Evolutionary conservation across 495 filamentous ascomycete genomes (phyloP).

Genomic region (Parathielavia hyrcaniae): DNA sequence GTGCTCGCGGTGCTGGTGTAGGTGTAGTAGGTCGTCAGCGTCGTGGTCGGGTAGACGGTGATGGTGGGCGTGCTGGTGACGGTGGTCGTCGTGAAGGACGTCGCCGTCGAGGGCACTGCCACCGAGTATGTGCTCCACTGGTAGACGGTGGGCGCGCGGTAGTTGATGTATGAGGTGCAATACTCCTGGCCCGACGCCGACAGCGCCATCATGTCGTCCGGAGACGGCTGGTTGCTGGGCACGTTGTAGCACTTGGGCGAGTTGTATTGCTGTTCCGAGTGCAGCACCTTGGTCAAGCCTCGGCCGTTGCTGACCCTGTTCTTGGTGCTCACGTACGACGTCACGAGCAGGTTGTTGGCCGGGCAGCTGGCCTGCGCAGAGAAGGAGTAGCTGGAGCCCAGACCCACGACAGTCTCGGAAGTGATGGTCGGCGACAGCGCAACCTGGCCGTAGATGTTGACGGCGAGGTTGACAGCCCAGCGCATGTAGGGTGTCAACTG

Average conservation of each 20-base stretch:
- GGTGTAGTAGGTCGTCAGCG: background rate
- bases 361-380: background rate
- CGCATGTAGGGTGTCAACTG: background rate
- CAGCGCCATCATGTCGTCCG: background rate
- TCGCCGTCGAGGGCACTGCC: background rate
- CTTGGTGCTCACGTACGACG: constrained; percentile 4
- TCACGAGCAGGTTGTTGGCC: constrained; percentile 3
- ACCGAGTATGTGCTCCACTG: background rate
- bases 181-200: background rate
- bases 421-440: constrained; percentile 4
- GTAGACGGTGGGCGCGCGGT: background rate
- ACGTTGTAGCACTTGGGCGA: constrained; percentile 10
- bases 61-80: background rate
- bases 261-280: constrained; percentile 7
- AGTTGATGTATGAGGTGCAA: constrained; percentile 1
- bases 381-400: background rate
- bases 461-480: background rate
- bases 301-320: background rate
- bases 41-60: background rate
- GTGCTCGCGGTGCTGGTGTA: background rate
- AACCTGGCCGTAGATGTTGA: constrained; percentile 1
- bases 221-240: constrained; percentile 2
- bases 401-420: background rate
- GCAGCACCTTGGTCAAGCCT: background rate
- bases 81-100: background rate